Evolutionary conservation across 73 alveolate genomes (phyloP).

Genomic region (Durusdinium trenchii): DNA sequence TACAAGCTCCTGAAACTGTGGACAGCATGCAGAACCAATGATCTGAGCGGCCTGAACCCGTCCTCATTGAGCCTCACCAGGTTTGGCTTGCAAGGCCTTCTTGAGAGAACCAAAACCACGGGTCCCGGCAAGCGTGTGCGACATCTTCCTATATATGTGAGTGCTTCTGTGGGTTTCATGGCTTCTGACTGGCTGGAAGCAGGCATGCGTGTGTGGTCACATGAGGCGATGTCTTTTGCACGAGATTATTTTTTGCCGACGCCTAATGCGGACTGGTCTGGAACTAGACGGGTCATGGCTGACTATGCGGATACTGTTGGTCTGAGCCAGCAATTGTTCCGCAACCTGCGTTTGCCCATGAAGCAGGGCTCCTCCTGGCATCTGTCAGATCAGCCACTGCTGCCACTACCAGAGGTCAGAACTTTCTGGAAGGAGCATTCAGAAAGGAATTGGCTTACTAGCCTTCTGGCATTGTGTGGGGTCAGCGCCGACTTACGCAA

Average conservation of each 20-base stretch:
- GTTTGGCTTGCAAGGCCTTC: not conserved
- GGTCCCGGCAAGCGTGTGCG: constrained; percentile 36
- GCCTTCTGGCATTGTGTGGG: not conserved
- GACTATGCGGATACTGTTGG: constrained; percentile 10
- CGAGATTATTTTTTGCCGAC: not conserved
- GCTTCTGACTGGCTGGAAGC: not conserved
- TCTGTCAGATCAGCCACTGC: not conserved
- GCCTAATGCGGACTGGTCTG: constrained; percentile 15
- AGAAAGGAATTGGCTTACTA: not conserved
- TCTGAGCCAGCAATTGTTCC: constrained; percentile 20
- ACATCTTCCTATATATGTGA: not conserved
- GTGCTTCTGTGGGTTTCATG: not conserved
- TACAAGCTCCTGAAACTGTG: constrained; percentile 35
- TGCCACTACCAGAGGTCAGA: constrained; percentile 9
- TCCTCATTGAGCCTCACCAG: not conserved
- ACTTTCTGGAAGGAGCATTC: constrained; percentile 26
- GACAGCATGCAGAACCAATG: constrained; percentile 16
- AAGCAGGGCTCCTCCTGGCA: not conserved
- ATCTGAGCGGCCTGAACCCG: constrained; percentile 8
- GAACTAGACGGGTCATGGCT: not conserved
- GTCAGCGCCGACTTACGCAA: not conserved
- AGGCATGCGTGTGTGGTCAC: not conserved
- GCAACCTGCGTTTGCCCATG: not conserved
- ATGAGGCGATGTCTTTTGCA: not conserved
- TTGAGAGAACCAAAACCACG: constrained; percentile 6